Evolutionary conservation across 192 early-diverging fungal species (phyloP), one percentile per base, ranked within the genome.

Genomic region (Backusella sp.): DNA sequence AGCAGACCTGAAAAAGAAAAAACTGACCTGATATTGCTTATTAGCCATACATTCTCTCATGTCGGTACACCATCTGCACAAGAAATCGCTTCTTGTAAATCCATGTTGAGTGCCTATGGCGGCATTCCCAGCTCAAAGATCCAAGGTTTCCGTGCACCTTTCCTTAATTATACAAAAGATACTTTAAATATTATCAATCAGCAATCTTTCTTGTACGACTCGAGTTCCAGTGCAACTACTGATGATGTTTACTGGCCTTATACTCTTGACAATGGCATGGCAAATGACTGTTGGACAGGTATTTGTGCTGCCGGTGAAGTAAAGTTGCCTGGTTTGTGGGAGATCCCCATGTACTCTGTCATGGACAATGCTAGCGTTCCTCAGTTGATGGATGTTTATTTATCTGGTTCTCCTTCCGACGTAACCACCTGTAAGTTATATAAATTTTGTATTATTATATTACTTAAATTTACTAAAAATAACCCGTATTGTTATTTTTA

Each of bases 131-230:
- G 71, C 56, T 78, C 68, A 73, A 87, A 92, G 52, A 81, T 92
- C 32, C 69, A 32, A 35, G 91, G 91, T 35, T 92, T 91, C 83
- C 90, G 91, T 73, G 84, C 90, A 12, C 91, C 91, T 17, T 89
- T 89, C 77, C 79, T 91, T n/a, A 84, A 85, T 78, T 81, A 85
- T 75, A 79, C 84, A 30, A 73, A 83, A 39, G 73, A 75, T 5
- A 89, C 84, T 8, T 84, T 88, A 41, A 72, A 84, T 2, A 74
- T 66, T 56, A 23, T 91, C 49, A 79, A 70, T n/a, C 53, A 83
- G 37, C 69, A 81, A 70, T 70, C 73, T 49, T 85, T 90, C 68
- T 26, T 46, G 8, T 91, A 90, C 72, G 90, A 91, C 70, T 90
- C 87, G 0, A 87, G 86, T 9, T 73, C 82, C 11, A 79, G 82